Percentiles rank a stretch among this genome's conserved stretches.
Conservation (phyloP, 495 filamentous ascomycete species). For the Penicillium psychrofluorescens region DNA sequence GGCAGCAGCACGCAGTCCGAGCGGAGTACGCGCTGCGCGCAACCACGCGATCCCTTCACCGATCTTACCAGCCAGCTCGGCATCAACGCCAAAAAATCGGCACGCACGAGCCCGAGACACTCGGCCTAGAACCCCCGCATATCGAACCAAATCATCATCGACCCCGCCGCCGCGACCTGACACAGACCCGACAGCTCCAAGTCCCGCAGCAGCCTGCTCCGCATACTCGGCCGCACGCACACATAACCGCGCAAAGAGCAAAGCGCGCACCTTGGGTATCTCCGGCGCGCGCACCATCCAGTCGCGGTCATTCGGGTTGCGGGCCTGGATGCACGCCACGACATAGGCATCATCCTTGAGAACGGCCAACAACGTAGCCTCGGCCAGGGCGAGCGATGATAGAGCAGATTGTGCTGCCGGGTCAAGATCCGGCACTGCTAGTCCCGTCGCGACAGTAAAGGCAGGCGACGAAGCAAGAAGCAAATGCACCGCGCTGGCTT, state of each 20-base stretch:
- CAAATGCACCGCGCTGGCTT: slow-evolving; percentile 69
- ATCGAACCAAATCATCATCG: slow-evolving; percentile 58
- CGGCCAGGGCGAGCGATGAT: slow-evolving; percentile 66
- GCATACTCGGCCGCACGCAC: slow-evolving; percentile 56
- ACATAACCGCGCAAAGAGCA: slow-evolving; percentile 81
- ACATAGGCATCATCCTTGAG: slow-evolving; percentile 93
- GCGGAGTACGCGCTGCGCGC: slow-evolving; percentile 57
- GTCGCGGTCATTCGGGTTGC: slow-evolving; percentile 73
- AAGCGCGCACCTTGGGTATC: slow-evolving; percentile 79
- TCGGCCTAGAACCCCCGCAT: slow-evolving; percentile 63
- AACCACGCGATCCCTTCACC: slow-evolving; percentile 84
- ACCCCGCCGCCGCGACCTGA: slow-evolving; percentile 15
- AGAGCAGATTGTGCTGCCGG: slow-evolving; percentile 62
- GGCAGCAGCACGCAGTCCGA: slow-evolving; percentile 45
- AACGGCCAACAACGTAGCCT: slow-evolving; percentile 84
- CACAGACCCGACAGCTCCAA: slow-evolving; percentile 32
- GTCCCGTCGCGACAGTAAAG: slow-evolving; percentile 8
- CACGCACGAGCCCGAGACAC: slow-evolving; percentile 76
- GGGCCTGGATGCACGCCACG: slow-evolving; percentile 61
- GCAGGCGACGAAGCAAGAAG: slow-evolving; percentile 47
- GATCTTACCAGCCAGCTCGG: slow-evolving; percentile 70
- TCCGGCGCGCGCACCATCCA: slow-evolving; percentile 89
- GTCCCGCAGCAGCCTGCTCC: slow-evolving; percentile 41
- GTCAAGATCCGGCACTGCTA: slow-evolving; percentile 49
- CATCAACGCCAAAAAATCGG: slow-evolving; percentile 84